phyloP scores from a whole-genome alignment of 2,329 filamentous ascomycete genomes.

The Aschersonia sp. region DNA sequence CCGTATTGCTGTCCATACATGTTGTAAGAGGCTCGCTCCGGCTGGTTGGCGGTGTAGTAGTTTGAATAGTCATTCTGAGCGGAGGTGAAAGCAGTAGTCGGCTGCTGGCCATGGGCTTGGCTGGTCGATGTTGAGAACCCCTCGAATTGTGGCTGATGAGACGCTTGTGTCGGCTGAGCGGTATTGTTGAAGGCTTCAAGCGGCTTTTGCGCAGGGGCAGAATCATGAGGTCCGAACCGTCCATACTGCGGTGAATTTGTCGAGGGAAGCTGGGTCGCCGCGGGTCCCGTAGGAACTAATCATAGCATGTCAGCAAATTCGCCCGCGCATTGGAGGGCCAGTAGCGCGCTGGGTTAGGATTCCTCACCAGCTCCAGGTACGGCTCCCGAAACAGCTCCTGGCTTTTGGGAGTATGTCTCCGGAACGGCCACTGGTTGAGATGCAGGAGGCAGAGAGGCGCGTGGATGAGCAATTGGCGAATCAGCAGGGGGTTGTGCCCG shows the following conservation, averaged over 20 bases:
- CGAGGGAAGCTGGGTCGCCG: slow-evolving; percentile 32
- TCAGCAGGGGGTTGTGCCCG: slow-evolving; percentile 86
- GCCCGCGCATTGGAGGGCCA: no score
- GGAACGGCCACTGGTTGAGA: slow-evolving; percentile 37
- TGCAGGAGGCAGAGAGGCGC: slow-evolving; percentile 72
- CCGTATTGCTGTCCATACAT: slow-evolving; percentile 55
- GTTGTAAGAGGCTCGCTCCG: slow-evolving; percentile 62
- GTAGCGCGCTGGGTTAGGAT: background rate
- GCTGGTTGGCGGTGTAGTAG: slow-evolving; percentile 70
- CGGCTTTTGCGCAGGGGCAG: slow-evolving; percentile 55
- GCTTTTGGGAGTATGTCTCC: slow-evolving; percentile 43
- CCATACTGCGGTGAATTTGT: slow-evolving; percentile 52
- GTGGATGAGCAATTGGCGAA: slow-evolving; percentile 73
- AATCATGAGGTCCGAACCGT: slow-evolving; percentile 55
- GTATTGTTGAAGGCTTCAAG: slow-evolving; percentile 62
- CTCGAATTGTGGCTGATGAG: slow-evolving; percentile 43
- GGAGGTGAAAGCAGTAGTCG: slow-evolving; percentile 51
- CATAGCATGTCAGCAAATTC: slow-evolving; percentile 7
- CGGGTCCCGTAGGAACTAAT: slow-evolving; percentile 4
- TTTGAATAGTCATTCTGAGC: slow-evolving; percentile 68
- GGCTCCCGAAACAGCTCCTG: slow-evolving; percentile 22
- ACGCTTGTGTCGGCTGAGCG: slow-evolving; percentile 45
- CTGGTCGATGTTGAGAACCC: slow-evolving; percentile 43
- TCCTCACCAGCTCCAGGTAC: slow-evolving; percentile 19
- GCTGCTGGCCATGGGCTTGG: slow-evolving; percentile 42